These are phyloP conservation scores for Symbiodinium pilosum DNA, from an alignment of 73 alveolate genomes.

Conservation along the genomic window DNA sequence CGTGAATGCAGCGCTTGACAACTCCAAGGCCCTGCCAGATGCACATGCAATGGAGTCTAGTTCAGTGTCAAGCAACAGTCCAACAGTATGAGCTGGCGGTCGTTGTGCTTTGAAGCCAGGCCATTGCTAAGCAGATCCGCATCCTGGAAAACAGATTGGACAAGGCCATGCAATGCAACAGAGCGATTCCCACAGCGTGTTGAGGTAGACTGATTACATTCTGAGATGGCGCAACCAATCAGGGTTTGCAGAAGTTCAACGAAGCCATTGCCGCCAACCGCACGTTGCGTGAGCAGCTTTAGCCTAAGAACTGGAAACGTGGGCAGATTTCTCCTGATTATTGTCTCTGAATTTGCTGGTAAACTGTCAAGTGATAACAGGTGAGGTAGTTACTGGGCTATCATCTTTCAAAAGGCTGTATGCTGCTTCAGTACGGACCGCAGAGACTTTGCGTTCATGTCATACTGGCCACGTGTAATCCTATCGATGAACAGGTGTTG, in stretches of 20 bases:
- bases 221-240: slow-evolving; percentile 97
- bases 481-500: too few species aligned
- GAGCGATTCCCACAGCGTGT: neutral
- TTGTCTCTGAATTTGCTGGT: too few species aligned
- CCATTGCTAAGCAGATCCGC: slow-evolving; percentile 98
- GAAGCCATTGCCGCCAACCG: slow-evolving; percentile 99
- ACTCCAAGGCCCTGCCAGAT: slow-evolving; percentile 30
- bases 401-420: too few species aligned
- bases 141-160: slow-evolving; percentile 99
- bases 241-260: slow-evolving; percentile 99
- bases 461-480: too few species aligned
- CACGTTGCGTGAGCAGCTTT: slow-evolving; percentile 97
- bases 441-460: too few species aligned
- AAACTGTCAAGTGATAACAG: too few species aligned
- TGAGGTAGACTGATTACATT: neutral
- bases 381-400: too few species aligned
- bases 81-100: too few species aligned
- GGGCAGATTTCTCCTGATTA: too few species aligned
- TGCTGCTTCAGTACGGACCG: too few species aligned
- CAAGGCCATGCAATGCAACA: slow-evolving; percentile 97
- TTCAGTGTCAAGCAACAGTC: too few species aligned
- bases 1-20: slow-evolving; percentile 90
- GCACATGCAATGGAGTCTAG: neutral
- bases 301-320: neutral
- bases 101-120: slow-evolving; percentile 15